These are phyloP conservation scores for Volutella citrinella DNA, from an alignment of 2,329 filamentous ascomycete genomes.

Conservation along the genomic window DNA sequence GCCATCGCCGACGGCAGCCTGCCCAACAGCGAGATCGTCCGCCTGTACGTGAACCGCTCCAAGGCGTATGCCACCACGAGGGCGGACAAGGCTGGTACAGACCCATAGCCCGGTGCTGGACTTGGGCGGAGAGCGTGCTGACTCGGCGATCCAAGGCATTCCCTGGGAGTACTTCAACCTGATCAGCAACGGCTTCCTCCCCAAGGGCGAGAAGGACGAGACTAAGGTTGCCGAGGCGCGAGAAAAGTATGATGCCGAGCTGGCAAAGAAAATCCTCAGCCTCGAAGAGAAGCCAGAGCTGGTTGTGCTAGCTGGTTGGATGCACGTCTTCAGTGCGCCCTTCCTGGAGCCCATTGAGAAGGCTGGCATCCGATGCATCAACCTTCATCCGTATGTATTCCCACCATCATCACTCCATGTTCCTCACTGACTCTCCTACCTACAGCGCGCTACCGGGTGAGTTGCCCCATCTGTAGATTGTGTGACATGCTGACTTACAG, in stretches of 20 bases:
- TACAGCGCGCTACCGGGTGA: no score
- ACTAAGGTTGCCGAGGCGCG: conserved; percentile 54
- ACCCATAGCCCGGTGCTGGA: no score
- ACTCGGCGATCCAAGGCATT: conserved; percentile 35
- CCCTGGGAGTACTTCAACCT: conserved; percentile 81
- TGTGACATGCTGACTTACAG: no score
- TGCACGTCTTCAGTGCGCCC: conserved; percentile 71
- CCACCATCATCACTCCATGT: no score
- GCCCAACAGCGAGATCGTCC: conserved; percentile 40
- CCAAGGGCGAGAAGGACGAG: conserved; percentile 59
- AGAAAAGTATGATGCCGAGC: conserved; percentile 70
- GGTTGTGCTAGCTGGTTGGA: conserved; percentile 81
- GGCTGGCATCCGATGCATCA: conserved; percentile 68
- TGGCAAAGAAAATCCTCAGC: conserved; percentile 64
- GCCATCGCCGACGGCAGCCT: conserved; percentile 39
- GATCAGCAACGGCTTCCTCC: conserved; percentile 63
- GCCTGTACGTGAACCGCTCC: conserved; percentile 47
- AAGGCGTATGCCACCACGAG: conserved; percentile 43
- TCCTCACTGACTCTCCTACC: no score
- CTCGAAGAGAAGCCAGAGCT: conserved; percentile 61
- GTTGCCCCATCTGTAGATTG: no score
- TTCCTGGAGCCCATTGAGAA: conserved; percentile 68
- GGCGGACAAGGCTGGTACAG: conserved; percentile 41
- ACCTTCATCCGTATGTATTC: conserved; percentile 81
- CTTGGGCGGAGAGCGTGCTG: not conserved